Evolutionary conservation across 2,329 filamentous ascomycete species (phyloP).

Genomic region (Epicoccum nigrum): DNA sequence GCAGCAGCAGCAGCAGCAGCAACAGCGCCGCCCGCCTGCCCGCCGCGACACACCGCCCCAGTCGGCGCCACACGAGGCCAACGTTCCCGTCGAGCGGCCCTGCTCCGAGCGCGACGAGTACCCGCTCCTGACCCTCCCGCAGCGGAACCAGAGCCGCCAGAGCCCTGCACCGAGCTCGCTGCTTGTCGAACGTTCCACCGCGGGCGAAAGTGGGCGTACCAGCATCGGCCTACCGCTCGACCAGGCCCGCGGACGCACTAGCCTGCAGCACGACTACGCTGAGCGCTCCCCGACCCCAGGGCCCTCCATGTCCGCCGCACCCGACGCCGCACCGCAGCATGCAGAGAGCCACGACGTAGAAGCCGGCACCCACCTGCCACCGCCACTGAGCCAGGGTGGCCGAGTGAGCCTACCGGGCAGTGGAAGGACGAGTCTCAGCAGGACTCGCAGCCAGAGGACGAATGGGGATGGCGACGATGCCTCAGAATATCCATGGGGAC

Average conservation of each 20-base stretch:
- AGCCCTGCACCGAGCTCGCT: constrained; percentile 49
- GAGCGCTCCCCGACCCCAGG: constrained; percentile 34
- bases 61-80: constrained; percentile 43
- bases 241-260: constrained; percentile 25
- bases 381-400: constrained; percentile 10
- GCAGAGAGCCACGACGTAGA: constrained; percentile 33
- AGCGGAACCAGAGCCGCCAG: constrained; percentile 59
- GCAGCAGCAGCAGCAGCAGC: constrained; percentile 22
- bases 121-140: constrained; percentile 63
- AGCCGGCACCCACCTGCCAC: constrained; percentile 20
- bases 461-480: constrained; percentile 54
- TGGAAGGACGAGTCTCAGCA: constrained; percentile 37
- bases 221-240: constrained; percentile 59
- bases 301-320: constrained; percentile 35
- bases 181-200: constrained; percentile 47
- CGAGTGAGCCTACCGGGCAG: constrained; percentile 39
- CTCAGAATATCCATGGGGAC: constrained; percentile 82
- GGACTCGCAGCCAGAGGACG: constrained; percentile 47
- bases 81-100: constrained; percentile 51
- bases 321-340: constrained; percentile 22
- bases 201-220: constrained; percentile 56
- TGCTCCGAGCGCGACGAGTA: constrained; percentile 55
- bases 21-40: constrained; percentile 1
- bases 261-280: constrained; percentile 26
- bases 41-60: neutral